These are phyloP conservation scores for Cyclotella kingstonii DNA, from an alignment of 108 stramenopile genomes.

Conservation along the genomic window DNA sequence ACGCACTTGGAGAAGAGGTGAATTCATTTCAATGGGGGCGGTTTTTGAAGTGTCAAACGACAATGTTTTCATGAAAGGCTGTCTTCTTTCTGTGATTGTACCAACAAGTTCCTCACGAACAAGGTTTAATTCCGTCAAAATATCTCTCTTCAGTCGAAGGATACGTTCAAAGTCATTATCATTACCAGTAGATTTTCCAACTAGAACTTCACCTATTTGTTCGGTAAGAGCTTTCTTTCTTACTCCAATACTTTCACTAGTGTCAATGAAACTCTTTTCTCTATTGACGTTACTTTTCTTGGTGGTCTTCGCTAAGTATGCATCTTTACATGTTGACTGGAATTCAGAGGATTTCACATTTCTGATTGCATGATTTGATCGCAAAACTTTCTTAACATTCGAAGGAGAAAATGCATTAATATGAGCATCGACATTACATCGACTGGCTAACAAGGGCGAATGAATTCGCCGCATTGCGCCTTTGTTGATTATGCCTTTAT, in stretches of 20 bases:
- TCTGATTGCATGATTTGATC: background rate
- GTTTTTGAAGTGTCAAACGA: background rate
- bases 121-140: slow-evolving; percentile 34
- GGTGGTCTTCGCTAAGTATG: too few species aligned
- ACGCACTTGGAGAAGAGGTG: background rate
- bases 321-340: too few species aligned
- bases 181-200: slow-evolving; percentile 12
- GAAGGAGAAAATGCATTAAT: slow-evolving; percentile 51
- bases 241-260: background rate
- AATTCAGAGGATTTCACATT: too few species aligned
- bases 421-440: too few species aligned
- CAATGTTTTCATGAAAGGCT: background rate
- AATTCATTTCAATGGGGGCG: background rate
- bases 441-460: too few species aligned
- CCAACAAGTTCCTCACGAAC: slow-evolving; percentile 23
- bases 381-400: slow-evolving; percentile 34
- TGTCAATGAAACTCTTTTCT: background rate
- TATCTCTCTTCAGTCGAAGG: slow-evolving; percentile 33
- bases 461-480: too few species aligned
- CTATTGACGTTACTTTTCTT: slow-evolving; percentile 4
- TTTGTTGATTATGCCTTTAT: too few species aligned
- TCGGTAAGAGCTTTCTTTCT: slow-evolving; percentile 6
- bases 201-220: slow-evolving; percentile 29
- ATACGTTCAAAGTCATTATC: slow-evolving; percentile 25
- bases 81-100: background rate